Evolutionary conservation across 768 basidiomycete genomes (phyloP).

Genomic region (Boletus patriciae): DNA sequence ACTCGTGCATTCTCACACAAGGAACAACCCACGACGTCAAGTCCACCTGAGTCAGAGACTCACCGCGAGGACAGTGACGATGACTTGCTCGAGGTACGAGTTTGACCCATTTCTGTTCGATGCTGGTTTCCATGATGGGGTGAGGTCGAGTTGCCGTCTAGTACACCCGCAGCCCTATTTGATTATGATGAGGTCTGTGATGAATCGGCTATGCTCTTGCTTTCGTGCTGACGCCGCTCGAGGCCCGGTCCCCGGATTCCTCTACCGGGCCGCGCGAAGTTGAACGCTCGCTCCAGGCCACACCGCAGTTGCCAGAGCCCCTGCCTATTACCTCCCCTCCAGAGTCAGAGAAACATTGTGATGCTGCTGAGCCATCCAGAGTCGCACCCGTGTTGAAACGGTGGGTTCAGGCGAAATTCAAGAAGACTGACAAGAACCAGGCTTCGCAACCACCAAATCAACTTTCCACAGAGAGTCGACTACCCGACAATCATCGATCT

Average conservation of each 20-base stretch:
- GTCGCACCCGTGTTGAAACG: neutral
- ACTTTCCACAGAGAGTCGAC: neutral
- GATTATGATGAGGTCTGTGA: neutral
- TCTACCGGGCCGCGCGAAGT: neutral
- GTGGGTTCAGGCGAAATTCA: neutral
- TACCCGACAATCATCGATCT: too few relatives aligned
- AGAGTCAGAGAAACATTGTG: too few relatives aligned
- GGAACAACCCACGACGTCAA: slow-evolving; percentile 30
- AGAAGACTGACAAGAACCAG: neutral
- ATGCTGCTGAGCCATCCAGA: neutral
- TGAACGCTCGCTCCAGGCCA: neutral
- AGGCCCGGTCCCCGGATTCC: neutral
- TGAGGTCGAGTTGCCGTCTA: neutral
- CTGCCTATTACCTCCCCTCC: neutral
- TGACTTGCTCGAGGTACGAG: slow-evolving; percentile 2
- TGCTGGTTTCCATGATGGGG: neutral
- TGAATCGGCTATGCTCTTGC: neutral
- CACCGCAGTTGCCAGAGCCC: too few relatives aligned
- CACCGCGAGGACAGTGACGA: neutral
- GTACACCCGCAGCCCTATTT: neutral
- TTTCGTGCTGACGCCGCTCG: neutral
- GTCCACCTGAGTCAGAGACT: neutral
- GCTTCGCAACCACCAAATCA: neutral
- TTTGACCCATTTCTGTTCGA: neutral
- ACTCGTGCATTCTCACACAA: neutral